A percentile compares a stretch with the other conserved stretches of the same genome.
These are phyloP conservation scores for Fusarium solani-melongenae DNA, from an alignment of 2,329 filamentous ascomycete species.

Conservation along the genomic window DNA sequence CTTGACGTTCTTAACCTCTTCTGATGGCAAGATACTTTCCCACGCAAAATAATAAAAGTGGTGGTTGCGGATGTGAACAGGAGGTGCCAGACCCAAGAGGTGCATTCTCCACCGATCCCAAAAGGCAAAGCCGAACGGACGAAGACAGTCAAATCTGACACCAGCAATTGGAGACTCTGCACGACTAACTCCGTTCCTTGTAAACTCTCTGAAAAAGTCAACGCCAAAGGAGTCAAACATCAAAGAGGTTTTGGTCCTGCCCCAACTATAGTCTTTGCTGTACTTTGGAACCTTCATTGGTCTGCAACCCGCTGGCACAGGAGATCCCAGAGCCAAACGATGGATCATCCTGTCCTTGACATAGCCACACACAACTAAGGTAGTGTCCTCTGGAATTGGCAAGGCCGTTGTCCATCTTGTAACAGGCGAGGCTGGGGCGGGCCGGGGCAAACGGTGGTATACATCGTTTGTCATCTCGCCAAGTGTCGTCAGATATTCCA, in stretches of 20 bases:
- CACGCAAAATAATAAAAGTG: background rate
- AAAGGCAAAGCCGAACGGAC: constrained; percentile 26
- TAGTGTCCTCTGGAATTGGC: background rate
- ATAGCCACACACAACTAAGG: background rate
- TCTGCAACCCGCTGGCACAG: background rate
- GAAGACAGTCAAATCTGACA: constrained; percentile 26
- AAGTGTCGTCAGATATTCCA: background rate
- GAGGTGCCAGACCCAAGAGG: background rate
- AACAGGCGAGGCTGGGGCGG: background rate
- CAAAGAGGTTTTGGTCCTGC: background rate
- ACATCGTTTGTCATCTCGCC: background rate
- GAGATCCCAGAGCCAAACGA: background rate
- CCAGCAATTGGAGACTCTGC: constrained; percentile 9
- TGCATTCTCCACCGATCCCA: constrained; percentile 30
- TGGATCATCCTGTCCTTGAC: background rate
- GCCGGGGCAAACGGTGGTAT: background rate
- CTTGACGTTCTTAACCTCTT: background rate
- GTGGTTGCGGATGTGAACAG: too few relatives aligned
- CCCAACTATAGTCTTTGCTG: background rate
- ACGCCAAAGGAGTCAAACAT: background rate
- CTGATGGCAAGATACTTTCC: constrained; percentile 6
- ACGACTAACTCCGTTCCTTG: background rate
- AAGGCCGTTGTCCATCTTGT: background rate
- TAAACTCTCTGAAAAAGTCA: background rate
- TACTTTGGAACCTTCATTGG: background rate